Evolutionary conservation across 2,329 filamentous ascomycete genomes (phyloP).

Genomic region (Sporothrix schenckii): DNA sequence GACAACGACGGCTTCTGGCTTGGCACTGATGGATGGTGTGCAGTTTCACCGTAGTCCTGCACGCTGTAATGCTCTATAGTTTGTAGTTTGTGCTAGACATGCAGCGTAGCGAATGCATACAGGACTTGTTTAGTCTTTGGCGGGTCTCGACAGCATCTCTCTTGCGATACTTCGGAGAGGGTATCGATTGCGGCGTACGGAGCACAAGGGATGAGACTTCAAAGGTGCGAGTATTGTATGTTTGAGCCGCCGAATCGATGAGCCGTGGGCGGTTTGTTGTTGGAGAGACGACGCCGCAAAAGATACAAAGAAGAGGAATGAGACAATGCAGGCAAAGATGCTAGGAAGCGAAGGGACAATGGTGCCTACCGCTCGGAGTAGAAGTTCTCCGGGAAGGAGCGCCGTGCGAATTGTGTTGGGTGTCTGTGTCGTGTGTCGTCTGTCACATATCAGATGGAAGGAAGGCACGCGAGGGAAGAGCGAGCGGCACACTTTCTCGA

Average conservation of each 20-base stretch:
- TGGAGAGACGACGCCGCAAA: neutral
- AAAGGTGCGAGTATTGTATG: neutral
- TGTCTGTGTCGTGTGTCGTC: neutral
- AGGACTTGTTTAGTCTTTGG: neutral
- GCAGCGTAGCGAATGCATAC: neutral
- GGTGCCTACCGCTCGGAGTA: slow-evolving; percentile 1
- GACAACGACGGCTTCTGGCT: neutral
- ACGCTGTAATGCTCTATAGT: neutral
- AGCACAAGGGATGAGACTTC: neutral
- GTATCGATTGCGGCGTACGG: slow-evolving; percentile 9
- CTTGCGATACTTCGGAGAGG: neutral
- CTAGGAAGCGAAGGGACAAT: neutral
- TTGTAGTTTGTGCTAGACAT: too few species aligned
- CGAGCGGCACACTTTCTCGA: neutral
- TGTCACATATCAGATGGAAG: slow-evolving; percentile 26
- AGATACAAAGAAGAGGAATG: neutral
- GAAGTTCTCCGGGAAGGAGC: slow-evolving; percentile 3
- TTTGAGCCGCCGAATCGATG: neutral
- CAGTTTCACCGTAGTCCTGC: too few species aligned
- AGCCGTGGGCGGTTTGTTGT: neutral
- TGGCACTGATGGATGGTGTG: neutral
- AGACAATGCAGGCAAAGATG: neutral
- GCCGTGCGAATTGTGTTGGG: neutral
- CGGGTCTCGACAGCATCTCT: neutral
- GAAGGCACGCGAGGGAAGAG: slow-evolving; percentile 4